Evolutionary conservation across 768 basidiomycete species (phyloP), one percentile per base, ranked within the genome.

Genomic region (Boletus bicolor): DNA sequence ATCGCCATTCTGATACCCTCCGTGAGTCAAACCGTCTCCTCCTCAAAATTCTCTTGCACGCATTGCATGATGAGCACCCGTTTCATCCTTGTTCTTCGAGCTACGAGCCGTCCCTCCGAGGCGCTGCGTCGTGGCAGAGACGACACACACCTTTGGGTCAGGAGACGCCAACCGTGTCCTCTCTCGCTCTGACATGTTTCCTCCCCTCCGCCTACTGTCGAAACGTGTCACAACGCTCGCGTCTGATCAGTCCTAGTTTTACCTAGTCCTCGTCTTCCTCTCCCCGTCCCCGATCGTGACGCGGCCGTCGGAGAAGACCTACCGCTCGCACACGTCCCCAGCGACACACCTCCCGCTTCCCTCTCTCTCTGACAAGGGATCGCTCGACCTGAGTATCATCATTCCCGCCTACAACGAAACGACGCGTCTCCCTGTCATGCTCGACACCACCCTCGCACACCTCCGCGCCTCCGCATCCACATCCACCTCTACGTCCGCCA

Each of bases 81-180:
- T 71, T 82, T 89, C 90, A 92, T 92, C 89, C 89, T 92, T 92
- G 89, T 92, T 91, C 89, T 91, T 87, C 77, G 90, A 91, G 86
- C 77, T 68, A 64, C 73, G 84, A 85, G 89, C 78, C 72, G 60
- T 74, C 65, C 74, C 66, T 64, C 7, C 56, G 49, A 62, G 59
- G 64, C 70, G 69, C 68, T 67, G 79, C 87, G 89, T 81, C 77
- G 75, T 67, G 75, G 75, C 79, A 71, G 80, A 62, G 89, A 87
- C 84, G 89, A 88, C 66, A 77, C 28, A 84, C 64, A 56, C 55
- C 54, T 57, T 56, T 65, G 76, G 86, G 82, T 80, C 76, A 71
- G 77, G 79, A 73, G 66, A 10, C 9, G 26, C 26, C 24, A 59
- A 55, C 57, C 48, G 26, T 61, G 72, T 74, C 73, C 71, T 71